Evolutionary conservation across 805 yeast genomes (phyloP), one percentile per base, ranked within the genome.

Genomic region (Metschnikowia anglica): DNA sequence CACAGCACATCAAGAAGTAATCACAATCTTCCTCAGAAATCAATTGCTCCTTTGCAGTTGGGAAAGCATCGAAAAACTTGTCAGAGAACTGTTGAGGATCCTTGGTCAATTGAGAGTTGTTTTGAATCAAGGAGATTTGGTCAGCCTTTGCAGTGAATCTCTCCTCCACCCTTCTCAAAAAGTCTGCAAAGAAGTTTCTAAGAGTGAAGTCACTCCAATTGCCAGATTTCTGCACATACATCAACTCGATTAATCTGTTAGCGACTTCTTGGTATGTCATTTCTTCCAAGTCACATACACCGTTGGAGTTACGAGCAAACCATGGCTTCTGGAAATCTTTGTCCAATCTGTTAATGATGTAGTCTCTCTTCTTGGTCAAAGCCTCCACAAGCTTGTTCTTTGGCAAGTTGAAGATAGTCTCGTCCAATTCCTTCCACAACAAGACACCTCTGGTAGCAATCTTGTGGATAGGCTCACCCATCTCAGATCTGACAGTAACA

Each of bases 391-490:
- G 71, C 65, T 88, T 88, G 64, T 81, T 81, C 76, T 90, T 89
- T 63, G 99, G 97, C 65, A 89, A 76, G 57, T 80, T 77, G 77
- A 93, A 91, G 56, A 93, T 80, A 35, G 96, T 88, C 55, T 88
- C 91, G 68, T 93, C 99, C 72, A 93, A 75, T 72, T 93, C 98
- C 65, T 88, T 87, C 99, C 99, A 93, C 65, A 93, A 81, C 68
- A 87, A 63, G 47, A 93, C 98, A 76, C 97, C 97, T 66, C 99
- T 84, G 46, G 99, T 93, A 23, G 99, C 98, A 55, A 93, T 79
- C 75, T 93, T 93, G 72, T 93, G 99, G 62, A 93, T 93, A 61
- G 99, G 99, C 74, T 93, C 99, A 63, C 99, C 99, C 99, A 93
- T 93, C 75, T 93, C 99, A 13, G 98, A 91, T 63, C 87, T 78